Evolutionary conservation across 164 flowering plant species (phyloP).

Genomic region (Paratinospora sagittata): DNA sequence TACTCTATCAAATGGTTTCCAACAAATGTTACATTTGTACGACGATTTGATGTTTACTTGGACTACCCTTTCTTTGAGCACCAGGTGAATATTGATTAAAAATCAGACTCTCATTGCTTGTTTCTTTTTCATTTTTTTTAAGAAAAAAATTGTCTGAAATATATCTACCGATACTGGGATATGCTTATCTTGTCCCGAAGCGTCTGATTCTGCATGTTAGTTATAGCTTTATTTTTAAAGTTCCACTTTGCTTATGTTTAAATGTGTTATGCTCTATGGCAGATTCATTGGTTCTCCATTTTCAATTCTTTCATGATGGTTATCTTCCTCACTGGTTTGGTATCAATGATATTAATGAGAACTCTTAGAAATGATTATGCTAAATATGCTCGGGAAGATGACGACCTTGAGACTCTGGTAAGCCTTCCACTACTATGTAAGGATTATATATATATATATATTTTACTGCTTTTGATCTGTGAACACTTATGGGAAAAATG

Average conservation of each 20-base stretch:
- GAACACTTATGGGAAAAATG: no score
- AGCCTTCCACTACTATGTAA: no score
- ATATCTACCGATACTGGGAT: not conserved
- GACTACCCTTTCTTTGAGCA: constrained; percentile 99
- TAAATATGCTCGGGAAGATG: constrained; percentile 98
- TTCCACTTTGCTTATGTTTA: not conserved
- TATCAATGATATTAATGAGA: constrained; percentile 97
- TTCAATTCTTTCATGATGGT: constrained; percentile 99
- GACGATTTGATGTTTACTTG: constrained; percentile 96
- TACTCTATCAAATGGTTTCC: constrained; percentile 81
- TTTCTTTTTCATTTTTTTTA: not conserved
- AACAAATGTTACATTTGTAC: constrained; percentile 70
- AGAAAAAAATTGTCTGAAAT: no score
- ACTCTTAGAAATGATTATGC: constrained; percentile 99
- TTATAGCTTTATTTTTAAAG: not conserved
- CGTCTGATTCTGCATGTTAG: not conserved
- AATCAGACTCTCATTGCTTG: not conserved
- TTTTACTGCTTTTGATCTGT: not conserved
- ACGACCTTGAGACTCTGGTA: constrained; percentile 94
- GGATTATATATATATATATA: no score
- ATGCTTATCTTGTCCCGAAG: not conserved
- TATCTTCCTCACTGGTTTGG: constrained; percentile 96
- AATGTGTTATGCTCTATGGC: constrained; percentile 25
- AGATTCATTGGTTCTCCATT: constrained; percentile 98
- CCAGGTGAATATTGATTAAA: constrained; percentile 48